Base-by-base conservation (phyloP, 139 green algal species). In the Haematococcus lacustris region DNA sequence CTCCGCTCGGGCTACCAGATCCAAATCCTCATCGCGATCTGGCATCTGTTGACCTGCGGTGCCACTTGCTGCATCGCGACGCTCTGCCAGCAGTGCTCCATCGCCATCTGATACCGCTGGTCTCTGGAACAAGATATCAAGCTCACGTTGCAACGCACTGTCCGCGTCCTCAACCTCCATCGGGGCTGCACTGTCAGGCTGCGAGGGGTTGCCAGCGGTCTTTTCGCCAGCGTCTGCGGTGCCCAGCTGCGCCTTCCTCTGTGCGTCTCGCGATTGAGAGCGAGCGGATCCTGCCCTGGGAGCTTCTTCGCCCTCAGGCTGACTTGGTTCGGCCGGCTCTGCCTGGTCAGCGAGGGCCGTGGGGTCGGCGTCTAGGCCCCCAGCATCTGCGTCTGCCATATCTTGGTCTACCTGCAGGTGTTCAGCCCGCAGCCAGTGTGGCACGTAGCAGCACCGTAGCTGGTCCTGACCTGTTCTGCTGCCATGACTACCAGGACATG, bases 401-500 rank as follows among this genome's bases (percentile, higher is more conserved):
- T 80, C 69, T 17, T 71, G 25, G 35, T 59, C 50, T 37, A 62
- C 61, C 30, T 67, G n/a, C 70, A 43, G n/a, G 51, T 60, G 28
- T 17, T 53, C 9, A 53, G 43, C 43, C 17, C 9, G 9, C 17
- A 17, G 9, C 43, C 9, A 17, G 9, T 53, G 9, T 17, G 9
- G 43, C 43, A 53, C 43, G 17, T 17, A 53, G 9, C 9, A 9
- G 17, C 43, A 53, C 43, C 43, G 17, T 53, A 17, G 43, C 17
- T 9, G 43, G 43, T 9, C 43, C 9, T 9, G 43, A 17, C 17
- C 9, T 9, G 43, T 9, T 53, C 9, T 9, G 43, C 9, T 53
- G 43, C 9, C 9, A 17, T 53, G 43, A 53, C n/a, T n/a, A n/a
- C n/a, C n/a, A n/a, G n/a, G n/a, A n/a, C n/a, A n/a, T n/a, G n/a